Evolutionary conservation across 176 grass and related monocot species (phyloP).

Genomic region (Typha latifolia): DNA sequence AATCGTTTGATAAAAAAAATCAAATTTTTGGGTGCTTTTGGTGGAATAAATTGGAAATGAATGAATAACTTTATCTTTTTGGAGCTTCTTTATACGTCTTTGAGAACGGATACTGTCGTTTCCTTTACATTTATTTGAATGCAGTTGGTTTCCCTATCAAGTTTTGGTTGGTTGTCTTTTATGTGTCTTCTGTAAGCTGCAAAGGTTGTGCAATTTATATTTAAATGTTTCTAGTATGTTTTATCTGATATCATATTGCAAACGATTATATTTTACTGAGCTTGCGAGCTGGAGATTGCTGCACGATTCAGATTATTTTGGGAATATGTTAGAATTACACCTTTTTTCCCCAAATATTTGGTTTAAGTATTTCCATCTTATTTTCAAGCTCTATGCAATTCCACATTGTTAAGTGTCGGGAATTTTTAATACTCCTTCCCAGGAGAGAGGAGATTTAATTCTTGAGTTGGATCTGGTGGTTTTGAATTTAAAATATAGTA

Average conservation of each 20-base stretch:
- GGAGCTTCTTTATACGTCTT: not conserved
- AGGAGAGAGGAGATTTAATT: too few species aligned
- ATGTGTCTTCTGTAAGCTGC: not conserved
- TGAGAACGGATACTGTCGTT: not conserved
- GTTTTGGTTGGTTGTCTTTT: not conserved
- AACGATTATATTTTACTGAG: too few species aligned
- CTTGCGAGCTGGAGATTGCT: too few species aligned
- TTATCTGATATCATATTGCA: too few species aligned
- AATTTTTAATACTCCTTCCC: too few species aligned
- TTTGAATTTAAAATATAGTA: too few species aligned
- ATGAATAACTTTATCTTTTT: too few species aligned
- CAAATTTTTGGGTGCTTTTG: not conserved
- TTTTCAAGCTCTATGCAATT: too few species aligned
- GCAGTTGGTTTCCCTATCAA: not conserved
- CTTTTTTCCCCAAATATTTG: not conserved
- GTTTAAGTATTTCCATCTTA: too few species aligned
- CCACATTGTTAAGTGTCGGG: too few species aligned
- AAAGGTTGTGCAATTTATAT: too few species aligned
- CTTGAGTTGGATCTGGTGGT: too few species aligned
- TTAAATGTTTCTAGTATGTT: slow-evolving; percentile 4
- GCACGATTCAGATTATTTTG: not conserved
- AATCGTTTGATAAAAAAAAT: not conserved
- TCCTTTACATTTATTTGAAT: not conserved
- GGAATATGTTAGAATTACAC: not conserved
- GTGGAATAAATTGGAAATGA: not conserved